phyloP scores from a whole-genome alignment of 345 rosid species.

The Syzygium grande region DNA sequence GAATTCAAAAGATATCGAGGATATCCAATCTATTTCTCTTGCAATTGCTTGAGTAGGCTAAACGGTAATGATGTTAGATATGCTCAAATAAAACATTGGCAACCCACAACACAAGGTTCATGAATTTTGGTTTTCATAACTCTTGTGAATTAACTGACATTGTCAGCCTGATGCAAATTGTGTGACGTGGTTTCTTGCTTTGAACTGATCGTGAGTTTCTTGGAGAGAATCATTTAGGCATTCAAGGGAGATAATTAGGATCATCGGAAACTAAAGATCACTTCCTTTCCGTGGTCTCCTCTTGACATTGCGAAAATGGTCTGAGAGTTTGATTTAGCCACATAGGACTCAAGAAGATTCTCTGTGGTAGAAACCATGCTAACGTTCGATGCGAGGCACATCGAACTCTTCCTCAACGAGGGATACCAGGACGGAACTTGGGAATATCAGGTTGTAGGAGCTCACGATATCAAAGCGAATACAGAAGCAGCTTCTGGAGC shows the following conservation, averaged over 20 bases:
- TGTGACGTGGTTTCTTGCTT: not conserved
- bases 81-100: too few species aligned
- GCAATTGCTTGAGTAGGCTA: not conserved
- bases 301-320: not conserved
- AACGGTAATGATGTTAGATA: not conserved
- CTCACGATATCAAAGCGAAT: slow-evolving; percentile 38
- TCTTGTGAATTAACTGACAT: not conserved
- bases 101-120: not conserved
- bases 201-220: not conserved
- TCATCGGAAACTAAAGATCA: not conserved
- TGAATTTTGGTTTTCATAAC: not conserved
- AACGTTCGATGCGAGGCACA: slow-evolving; percentile 82
- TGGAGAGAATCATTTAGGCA: not conserved
- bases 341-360: not conserved
- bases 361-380: slow-evolving; percentile 77
- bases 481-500: slow-evolving; percentile 65
- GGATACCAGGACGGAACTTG: slow-evolving; percentile 59
- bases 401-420: slow-evolving; percentile 61
- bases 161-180: not conserved
- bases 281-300: not conserved
- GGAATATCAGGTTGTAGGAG: slow-evolving; percentile 67
- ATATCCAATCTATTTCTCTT: not conserved
- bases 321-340: not conserved
- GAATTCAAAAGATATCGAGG: not conserved
- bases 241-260: not conserved